phyloP scores from a whole-genome alignment of 768 basidiomycete genomes.

The Pleurotus djamor region DNA sequence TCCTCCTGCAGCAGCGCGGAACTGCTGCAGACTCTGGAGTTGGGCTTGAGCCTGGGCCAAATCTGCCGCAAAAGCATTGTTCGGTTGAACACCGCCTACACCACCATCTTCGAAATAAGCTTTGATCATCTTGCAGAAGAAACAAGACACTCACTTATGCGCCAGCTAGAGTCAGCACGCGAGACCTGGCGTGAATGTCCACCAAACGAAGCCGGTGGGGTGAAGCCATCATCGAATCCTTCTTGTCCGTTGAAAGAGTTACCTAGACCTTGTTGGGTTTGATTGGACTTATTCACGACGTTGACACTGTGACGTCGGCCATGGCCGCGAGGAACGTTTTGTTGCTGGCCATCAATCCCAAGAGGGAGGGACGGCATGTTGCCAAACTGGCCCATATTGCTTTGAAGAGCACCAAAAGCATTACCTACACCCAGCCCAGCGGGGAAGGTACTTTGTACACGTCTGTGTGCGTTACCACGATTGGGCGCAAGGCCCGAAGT shows the following conservation, averaged over 20 bases:
- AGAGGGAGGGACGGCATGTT: conserved; percentile 49
- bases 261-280: conserved; percentile 39
- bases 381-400: conserved; percentile 69
- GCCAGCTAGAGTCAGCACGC: conserved; percentile 83
- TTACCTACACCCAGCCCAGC: conserved; percentile 36
- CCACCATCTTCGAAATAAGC: conserved; percentile 56
- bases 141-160: conserved; percentile 64
- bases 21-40: conserved; percentile 92
- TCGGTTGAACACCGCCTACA: conserved; percentile 64
- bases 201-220: conserved; percentile 53
- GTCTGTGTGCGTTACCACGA: conserved; percentile 61
- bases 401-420: conserved; percentile 43
- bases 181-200: conserved; percentile 76
- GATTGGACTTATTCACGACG: conserved; percentile 76
- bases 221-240: conserved; percentile 79
- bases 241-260: conserved; percentile 53
- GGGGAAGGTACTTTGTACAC: conserved; percentile 85
- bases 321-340: conserved; percentile 77
- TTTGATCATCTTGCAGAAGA: not conserved
- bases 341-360: conserved; percentile 62
- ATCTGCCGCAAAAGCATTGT: conserved; percentile 70
- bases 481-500: conserved; percentile 70
- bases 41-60: conserved; percentile 98
- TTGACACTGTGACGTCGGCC: conserved; percentile 91
- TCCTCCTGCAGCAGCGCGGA: conserved; percentile 91